Conservation (phyloP, 306 rosid species). For the Medicago truncatula region MtrunA17r5.0-ANR NC_053047.1:7920501-7921000, state of each 20-base stretch:
- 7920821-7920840: neutral
- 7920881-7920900: neutral
- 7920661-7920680: conserved; percentile 36
- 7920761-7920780: neutral
- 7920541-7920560: conserved; percentile 31
- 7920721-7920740: no score
- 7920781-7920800: neutral
- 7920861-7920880: neutral
- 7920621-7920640: conserved; percentile 71
- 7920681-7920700: neutral
- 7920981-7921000: conserved; percentile 15
- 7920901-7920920: neutral
- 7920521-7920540: conserved; percentile 15
- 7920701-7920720: neutral
- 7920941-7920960: neutral
- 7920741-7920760: no score
- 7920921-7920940: neutral
- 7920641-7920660: conserved; percentile 72
- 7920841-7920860: neutral
- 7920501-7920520: conserved; percentile 1
- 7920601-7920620: conserved; percentile 80
- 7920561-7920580: conserved; percentile 82
- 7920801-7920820: neutral
- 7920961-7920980: no score
- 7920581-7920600: conserved; percentile 95